Evolutionary conservation across 805 yeast species (phyloP).

Genomic region (Candida easanensis): DNA sequence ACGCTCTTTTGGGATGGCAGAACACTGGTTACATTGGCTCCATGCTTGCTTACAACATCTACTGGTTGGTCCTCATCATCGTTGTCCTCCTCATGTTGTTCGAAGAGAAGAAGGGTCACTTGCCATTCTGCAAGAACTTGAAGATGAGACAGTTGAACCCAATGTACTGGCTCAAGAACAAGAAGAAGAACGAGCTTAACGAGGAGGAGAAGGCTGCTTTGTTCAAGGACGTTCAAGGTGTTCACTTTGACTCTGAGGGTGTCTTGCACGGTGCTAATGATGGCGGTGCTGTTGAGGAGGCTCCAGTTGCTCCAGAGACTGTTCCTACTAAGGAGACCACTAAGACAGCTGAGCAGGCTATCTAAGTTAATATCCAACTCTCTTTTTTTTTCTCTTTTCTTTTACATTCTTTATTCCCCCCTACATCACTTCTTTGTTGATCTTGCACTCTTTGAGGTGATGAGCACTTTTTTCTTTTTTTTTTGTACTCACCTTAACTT

Average conservation of each 20-base stretch:
- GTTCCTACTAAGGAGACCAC: background rate
- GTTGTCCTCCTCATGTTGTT: constrained; percentile 60
- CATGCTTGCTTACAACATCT: constrained; percentile 80
- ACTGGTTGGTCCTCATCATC: constrained; percentile 73
- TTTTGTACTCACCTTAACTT: too few relatives aligned
- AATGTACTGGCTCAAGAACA: constrained; percentile 65
- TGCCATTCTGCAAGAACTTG: constrained; percentile 60
- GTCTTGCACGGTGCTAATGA: constrained; percentile 15
- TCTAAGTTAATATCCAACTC: too few relatives aligned
- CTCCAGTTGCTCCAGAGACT: too few relatives aligned
- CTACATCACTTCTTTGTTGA: background rate
- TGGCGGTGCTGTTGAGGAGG: constrained; percentile 1
- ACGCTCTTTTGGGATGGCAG: constrained; percentile 95
- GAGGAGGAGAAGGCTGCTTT: constrained; percentile 50
- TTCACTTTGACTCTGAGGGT: constrained; percentile 37
- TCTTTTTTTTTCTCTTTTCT: too few relatives aligned
- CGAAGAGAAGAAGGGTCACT: constrained; percentile 82
- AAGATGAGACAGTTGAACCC: constrained; percentile 60
- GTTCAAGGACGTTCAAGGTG: constrained; percentile 41
- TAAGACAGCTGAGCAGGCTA: background rate
- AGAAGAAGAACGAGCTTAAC: constrained; percentile 58
- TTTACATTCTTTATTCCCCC: too few relatives aligned
- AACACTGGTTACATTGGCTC: constrained; percentile 94
- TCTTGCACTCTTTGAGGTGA: background rate
- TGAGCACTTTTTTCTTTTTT: too few relatives aligned